Percentiles rank a stretch among this genome's conserved stretches.
Conservation (phyloP, 108 stramenopile species). For the Skeletonema costatum region DNA sequence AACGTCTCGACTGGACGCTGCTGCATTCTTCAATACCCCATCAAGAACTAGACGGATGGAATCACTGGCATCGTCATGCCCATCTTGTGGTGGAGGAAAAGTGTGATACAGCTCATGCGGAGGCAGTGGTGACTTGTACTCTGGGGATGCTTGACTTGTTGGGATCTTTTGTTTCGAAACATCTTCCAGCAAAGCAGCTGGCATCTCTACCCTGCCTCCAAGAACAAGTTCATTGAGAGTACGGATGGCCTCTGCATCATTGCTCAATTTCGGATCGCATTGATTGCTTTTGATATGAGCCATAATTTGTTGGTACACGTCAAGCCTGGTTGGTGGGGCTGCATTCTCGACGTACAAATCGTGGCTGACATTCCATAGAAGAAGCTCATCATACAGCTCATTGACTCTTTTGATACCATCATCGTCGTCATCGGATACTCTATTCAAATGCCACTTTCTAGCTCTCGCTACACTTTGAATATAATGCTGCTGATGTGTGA, state of each 20-base stretch:
- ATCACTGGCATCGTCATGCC: slow-evolving; percentile 14
- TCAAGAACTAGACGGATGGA: slow-evolving; percentile 29
- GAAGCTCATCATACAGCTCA: slow-evolving; percentile 17
- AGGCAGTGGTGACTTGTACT: slow-evolving; percentile 33
- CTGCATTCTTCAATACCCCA: slow-evolving; percentile 26
- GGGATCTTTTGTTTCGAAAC: slow-evolving; percentile 1
- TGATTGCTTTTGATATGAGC: slow-evolving; percentile 5
- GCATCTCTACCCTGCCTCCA: slow-evolving; percentile 25
- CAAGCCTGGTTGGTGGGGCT: slow-evolving; percentile 29
- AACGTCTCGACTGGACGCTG: slow-evolving; percentile 8
- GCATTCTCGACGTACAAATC: slow-evolving; percentile 31
- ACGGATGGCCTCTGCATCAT: background rate
- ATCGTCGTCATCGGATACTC: background rate
- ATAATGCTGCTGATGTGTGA: slow-evolving; percentile 30
- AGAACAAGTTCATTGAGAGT: slow-evolving; percentile 24
- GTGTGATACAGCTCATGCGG: slow-evolving; percentile 30
- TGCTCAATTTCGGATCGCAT: background rate
- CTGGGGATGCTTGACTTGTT: slow-evolving; percentile 26
- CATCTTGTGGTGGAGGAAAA: slow-evolving; percentile 30
- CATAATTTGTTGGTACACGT: slow-evolving; percentile 18
- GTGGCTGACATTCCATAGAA: slow-evolving; percentile 6
- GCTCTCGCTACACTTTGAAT: slow-evolving; percentile 2
- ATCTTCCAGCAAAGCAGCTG: background rate
- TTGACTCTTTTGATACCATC: background rate
- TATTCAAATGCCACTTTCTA: slow-evolving; percentile 9